A percentile compares a stretch with the other conserved stretches of the same genome.
Conservation (phyloP, 176 grass and related monocot species). For the Triticum dicoccoides region DNA sequence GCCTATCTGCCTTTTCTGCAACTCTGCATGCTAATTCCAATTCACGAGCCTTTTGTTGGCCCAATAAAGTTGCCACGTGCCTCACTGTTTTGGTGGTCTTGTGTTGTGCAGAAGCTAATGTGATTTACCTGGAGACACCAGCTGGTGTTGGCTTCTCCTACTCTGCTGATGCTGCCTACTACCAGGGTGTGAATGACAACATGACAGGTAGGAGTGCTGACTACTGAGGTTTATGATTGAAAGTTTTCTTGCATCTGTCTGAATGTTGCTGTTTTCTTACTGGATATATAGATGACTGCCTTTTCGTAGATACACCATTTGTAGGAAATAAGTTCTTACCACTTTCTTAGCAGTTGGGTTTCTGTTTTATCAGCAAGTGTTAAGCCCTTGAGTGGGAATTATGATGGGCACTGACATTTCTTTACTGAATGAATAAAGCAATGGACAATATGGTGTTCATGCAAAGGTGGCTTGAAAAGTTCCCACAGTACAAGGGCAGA, state of each 20-base stretch:
- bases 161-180: constrained; percentile 70
- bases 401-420: constrained; percentile 36
- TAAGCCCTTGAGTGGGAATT: neutral
- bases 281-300: neutral
- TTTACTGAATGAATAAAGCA: constrained; percentile 54
- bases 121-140: constrained; percentile 86
- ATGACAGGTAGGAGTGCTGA: constrained; percentile 50
- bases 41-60: constrained; percentile 28
- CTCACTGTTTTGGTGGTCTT: constrained; percentile 15
- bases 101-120: constrained; percentile 69
- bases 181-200: constrained; percentile 83
- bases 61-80: constrained; percentile 17
- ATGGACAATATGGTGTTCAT: constrained; percentile 89
- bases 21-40: constrained; percentile 30
- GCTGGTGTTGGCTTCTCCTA: constrained; percentile 93
- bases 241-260: neutral
- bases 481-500: constrained; percentile 75
- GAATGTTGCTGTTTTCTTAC: neutral
- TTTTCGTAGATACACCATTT: neutral
- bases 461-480: constrained; percentile 87
- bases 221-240: neutral
- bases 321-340: too few species aligned
- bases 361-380: neutral
- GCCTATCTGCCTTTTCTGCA: constrained; percentile 9
- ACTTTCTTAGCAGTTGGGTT: neutral